Percentiles rank a stretch among this genome's conserved stretches.
Conservation (phyloP, 2,329 filamentous ascomycete genomes). For the Bisporella sp. region DNA sequence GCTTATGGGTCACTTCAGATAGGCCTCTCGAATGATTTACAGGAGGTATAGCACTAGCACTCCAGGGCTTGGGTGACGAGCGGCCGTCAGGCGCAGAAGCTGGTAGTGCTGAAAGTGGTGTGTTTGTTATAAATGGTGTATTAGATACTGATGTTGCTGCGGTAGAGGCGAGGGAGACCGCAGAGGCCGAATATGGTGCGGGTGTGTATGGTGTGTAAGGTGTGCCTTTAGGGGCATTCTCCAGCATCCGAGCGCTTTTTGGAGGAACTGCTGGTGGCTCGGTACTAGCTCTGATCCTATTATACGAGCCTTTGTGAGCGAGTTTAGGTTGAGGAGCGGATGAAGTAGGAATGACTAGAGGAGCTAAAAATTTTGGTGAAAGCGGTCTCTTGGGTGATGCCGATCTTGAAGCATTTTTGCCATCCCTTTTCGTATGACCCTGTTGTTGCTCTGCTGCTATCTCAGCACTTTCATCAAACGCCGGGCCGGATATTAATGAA, state of each 20-base stretch:
- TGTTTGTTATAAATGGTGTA: constrained; percentile 8
- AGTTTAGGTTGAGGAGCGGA: constrained; percentile 12
- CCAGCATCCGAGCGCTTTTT: constrained; percentile 33
- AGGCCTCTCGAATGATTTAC: constrained; percentile 15
- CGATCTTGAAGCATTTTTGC: constrained; percentile 4
- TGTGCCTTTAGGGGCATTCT: constrained; percentile 31
- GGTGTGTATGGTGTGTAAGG: constrained; percentile 34
- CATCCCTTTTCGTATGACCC: constrained; percentile 8
- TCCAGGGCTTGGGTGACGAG: constrained; percentile 20
- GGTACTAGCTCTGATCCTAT: constrained; percentile 40
- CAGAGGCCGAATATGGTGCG: constrained; percentile 28
- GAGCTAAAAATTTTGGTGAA: constrained; percentile 47
- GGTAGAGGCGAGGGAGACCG: constrained; percentile 16
- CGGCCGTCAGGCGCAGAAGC: constrained; percentile 13
- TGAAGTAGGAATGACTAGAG: constrained; percentile 46
- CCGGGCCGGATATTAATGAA: constrained; percentile 26
- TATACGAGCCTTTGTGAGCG: constrained; percentile 18
- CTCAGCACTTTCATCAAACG: constrained; percentile 29
- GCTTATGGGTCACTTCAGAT: constrained; percentile 20
- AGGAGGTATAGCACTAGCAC: background rate
- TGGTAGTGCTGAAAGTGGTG: constrained; percentile 4
- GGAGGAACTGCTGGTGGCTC: constrained; percentile 33
- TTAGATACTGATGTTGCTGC: constrained; percentile 15
- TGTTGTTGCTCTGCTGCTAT: constrained; percentile 7
- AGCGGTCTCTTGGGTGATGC: constrained; percentile 31